Conservation (phyloP, 176 grass and related monocot genomes). For the Rhynchospora tenuis region DNA sequence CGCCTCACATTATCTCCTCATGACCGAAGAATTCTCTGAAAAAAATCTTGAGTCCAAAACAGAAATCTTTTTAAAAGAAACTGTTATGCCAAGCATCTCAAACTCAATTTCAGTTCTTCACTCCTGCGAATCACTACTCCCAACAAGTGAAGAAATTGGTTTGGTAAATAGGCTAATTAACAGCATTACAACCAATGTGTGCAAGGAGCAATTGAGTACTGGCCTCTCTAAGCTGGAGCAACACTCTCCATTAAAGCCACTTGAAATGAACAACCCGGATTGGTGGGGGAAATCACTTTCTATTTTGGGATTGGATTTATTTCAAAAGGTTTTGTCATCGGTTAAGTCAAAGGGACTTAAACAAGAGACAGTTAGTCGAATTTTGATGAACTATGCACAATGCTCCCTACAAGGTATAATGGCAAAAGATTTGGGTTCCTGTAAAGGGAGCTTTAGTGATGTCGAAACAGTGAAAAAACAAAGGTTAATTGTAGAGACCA, state of each 20-base stretch:
- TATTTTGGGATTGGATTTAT: conserved; percentile 57
- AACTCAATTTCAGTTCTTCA: conserved; percentile 64
- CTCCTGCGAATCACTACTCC: conserved; percentile 67
- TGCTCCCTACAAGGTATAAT: conserved; percentile 69
- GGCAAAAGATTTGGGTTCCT: conserved; percentile 42
- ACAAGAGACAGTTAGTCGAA: conserved; percentile 71
- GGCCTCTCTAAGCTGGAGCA: conserved; percentile 71
- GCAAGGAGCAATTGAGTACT: conserved; percentile 75
- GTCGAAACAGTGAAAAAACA: conserved; percentile 51
- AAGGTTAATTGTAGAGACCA: conserved; percentile 50
- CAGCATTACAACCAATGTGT: conserved; percentile 61
- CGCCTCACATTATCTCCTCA: conserved; percentile 81
- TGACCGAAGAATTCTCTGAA: conserved; percentile 74
- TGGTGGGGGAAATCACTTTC: conserved; percentile 85
- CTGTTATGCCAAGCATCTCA: conserved; percentile 55
- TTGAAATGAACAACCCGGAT: conserved; percentile 28
- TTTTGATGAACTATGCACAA: conserved; percentile 82
- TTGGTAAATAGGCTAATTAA: conserved; percentile 47
- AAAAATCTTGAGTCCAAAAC: conserved; percentile 64
- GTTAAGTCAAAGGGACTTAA: conserved; percentile 89
- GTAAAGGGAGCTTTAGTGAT: conserved; percentile 18
- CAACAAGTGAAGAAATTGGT: conserved; percentile 58
- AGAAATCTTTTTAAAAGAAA: conserved; percentile 60
- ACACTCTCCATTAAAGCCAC: conserved; percentile 25
- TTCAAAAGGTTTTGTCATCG: conserved; percentile 66